Evolutionary conservation across 805 yeast species (phyloP).

Genomic region (Candida hungchunana): DNA sequence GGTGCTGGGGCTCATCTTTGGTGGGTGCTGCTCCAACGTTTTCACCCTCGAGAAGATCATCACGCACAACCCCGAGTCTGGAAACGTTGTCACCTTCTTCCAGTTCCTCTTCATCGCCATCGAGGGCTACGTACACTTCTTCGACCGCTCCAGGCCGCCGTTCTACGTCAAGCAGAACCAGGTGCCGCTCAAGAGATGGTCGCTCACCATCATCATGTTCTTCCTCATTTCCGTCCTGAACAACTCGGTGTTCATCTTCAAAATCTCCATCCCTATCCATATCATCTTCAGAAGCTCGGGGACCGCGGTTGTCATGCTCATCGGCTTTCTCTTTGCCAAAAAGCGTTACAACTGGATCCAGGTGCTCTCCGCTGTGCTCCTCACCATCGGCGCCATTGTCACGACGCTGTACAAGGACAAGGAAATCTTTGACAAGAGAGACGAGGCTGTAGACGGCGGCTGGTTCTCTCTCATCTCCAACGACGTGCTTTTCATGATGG

Average conservation of each 20-base stretch:
- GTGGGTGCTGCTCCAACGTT: conserved; percentile 75
- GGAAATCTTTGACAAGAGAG: conserved; percentile 22
- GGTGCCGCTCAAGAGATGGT: conserved; percentile 42
- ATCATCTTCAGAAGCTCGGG: conserved; percentile 64
- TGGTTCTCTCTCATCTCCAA: conserved; percentile 9
- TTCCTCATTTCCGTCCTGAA: conserved; percentile 49
- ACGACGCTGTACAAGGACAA: conserved; percentile 29
- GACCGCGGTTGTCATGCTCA: conserved; percentile 53
- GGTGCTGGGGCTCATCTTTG: conserved; percentile 41
- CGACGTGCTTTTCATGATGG: conserved; percentile 23
- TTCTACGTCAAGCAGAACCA: conserved; percentile 31
- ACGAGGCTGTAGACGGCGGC: conserved; percentile 5
- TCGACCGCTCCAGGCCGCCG: conserved; percentile 29
- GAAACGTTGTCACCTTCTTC: conserved; percentile 51
- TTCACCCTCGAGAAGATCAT: conserved; percentile 55
- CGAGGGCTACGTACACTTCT: conserved; percentile 36
- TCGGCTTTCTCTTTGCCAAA: conserved; percentile 45
- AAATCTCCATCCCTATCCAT: conserved; percentile 62
- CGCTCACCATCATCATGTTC: conserved; percentile 45
- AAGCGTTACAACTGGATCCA: conserved; percentile 44
- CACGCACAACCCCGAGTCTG: conserved; percentile 33
- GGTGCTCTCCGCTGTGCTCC: conserved; percentile 43
- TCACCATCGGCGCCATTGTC: conserved; percentile 46
- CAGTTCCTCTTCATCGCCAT: conserved; percentile 53
- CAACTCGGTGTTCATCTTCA: conserved; percentile 53